Conservation (phyloP, 129 eudicot genomes). For the Scalesia atractyloides region DNA sequence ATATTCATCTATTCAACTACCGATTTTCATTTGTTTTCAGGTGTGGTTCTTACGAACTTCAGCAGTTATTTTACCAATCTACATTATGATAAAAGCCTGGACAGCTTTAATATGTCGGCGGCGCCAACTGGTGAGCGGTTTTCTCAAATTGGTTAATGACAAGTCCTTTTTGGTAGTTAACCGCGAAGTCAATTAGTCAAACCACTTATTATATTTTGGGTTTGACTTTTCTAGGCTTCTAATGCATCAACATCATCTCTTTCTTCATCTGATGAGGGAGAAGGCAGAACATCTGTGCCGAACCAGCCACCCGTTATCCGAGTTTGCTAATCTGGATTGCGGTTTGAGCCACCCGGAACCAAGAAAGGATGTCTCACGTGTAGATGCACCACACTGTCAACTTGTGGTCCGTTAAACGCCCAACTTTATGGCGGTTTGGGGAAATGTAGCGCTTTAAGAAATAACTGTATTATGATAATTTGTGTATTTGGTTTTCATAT, state of each 20-base stretch:
- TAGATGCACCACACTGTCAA: not conserved
- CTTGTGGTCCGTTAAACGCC: not conserved
- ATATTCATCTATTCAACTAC: not conserved
- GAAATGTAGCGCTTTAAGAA: constrained; percentile 8
- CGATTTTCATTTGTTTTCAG: constrained; percentile 40
- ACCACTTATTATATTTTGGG: constrained; percentile 11
- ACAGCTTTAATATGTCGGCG: constrained; percentile 46
- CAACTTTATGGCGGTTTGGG: constrained; percentile 4
- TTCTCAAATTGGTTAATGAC: not conserved
- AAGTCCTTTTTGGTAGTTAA: not conserved
- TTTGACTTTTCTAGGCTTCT: constrained; percentile 34
- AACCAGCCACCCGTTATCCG: constrained; percentile 27
- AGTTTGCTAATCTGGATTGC: constrained; percentile 28
- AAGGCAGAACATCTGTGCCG: constrained; percentile 21
- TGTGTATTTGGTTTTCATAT: constrained; percentile 20
- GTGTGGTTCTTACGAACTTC: constrained; percentile 53
- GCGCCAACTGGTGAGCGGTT: constrained; percentile 50
- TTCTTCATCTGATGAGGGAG: constrained; percentile 36
- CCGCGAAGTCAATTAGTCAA: not conserved
- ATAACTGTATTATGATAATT: not conserved
- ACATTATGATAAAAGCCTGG: constrained; percentile 65
- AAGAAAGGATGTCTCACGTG: constrained; percentile 5
- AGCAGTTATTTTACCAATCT: constrained; percentile 71
- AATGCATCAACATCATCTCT: constrained; percentile 32
- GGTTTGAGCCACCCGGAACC: constrained; percentile 17